Conservation (phyloP, 164 flowering plant genomes). For the grape (Vitis vinifera) region DNA sequence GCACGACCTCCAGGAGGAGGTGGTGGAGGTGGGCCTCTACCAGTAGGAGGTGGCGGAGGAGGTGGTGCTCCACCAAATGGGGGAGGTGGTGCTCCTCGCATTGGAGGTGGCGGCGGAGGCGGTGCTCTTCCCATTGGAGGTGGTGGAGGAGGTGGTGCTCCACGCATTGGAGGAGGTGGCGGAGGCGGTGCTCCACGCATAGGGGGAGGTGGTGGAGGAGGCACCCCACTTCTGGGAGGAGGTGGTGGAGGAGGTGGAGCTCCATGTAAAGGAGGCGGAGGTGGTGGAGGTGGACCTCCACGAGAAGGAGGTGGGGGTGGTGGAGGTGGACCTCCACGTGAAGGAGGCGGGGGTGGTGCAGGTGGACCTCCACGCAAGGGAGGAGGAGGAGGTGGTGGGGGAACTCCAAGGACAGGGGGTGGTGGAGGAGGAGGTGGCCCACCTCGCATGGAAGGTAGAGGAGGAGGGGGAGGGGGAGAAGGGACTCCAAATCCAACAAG, state of each 20-base stretch:
- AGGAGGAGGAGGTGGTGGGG: constrained; percentile 12
- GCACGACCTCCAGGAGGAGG: constrained; percentile 39
- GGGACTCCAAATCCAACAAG: background rate
- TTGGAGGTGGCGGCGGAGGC: constrained; percentile 19
- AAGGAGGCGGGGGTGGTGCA: constrained; percentile 8
- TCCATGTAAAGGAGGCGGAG: constrained; percentile 12
- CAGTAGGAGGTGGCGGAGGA: constrained; percentile 24
- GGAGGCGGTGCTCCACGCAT: constrained; percentile 17
- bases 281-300: constrained; percentile 9
- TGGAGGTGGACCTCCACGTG: background rate
- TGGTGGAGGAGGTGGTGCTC: constrained; percentile 22
- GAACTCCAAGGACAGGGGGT: constrained; percentile 13
- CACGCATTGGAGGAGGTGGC: constrained; percentile 12
- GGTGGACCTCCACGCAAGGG: constrained; percentile 11
- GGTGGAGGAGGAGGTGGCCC: constrained; percentile 9
- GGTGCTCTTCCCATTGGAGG: constrained; percentile 15
- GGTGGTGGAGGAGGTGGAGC: constrained; percentile 22
- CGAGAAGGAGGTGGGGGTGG: constrained; percentile 9
- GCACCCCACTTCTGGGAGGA: background rate
- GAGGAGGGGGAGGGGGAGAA: constrained; percentile 11
- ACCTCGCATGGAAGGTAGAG: background rate
- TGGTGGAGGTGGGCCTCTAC: constrained; percentile 11
- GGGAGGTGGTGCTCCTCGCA: constrained; percentile 14
- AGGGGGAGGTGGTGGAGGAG: constrained; percentile 1
- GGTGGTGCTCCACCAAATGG: constrained; percentile 12